phyloP scores from a whole-genome alignment of 805 yeast species.

The Maudiozyma turicensis region DNA sequence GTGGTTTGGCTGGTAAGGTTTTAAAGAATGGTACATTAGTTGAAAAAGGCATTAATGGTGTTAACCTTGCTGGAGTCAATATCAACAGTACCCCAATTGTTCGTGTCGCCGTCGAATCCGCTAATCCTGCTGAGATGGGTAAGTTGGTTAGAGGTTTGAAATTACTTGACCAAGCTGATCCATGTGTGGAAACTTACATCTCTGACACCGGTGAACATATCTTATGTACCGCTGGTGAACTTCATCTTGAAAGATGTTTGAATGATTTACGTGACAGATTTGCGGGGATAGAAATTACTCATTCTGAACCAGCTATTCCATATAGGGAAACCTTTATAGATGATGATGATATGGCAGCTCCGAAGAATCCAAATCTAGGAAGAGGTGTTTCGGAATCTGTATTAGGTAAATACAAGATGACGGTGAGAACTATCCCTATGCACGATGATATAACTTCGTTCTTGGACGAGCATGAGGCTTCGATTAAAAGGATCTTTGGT shows the following conservation, averaged over 20 bases:
- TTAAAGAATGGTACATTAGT: conserved; percentile 81
- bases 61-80: conserved; percentile 69
- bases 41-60: conserved; percentile 47
- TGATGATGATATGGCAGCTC: conserved; percentile 42
- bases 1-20: conserved; percentile 75
- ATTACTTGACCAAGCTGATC: conserved; percentile 79
- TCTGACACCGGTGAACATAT: conserved; percentile 92
- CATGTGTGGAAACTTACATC: conserved; percentile 79
- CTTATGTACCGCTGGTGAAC: conserved; percentile 90
- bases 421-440: conserved; percentile 42
- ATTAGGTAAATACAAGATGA: conserved; percentile 40
- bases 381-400: conserved; percentile 43
- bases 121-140: conserved; percentile 69
- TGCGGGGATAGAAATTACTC: conserved; percentile 80
- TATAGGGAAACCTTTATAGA: conserved; percentile 73
- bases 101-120: conserved; percentile 92
- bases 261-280: conserved; percentile 85
- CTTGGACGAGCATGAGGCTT: conserved; percentile 37
- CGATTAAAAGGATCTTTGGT: conserved; percentile 29
- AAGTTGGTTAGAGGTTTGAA: conserved; percentile 70
- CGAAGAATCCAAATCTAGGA: conserved; percentile 36
- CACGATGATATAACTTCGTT: conserved; percentile 41
- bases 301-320: conserved; percentile 90
- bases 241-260: conserved; percentile 89
- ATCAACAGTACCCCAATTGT: conserved; percentile 82